phyloP scores from a whole-genome alignment of 129 eudicot species.

The Rutidosis leptorrhynchoides region DNA sequence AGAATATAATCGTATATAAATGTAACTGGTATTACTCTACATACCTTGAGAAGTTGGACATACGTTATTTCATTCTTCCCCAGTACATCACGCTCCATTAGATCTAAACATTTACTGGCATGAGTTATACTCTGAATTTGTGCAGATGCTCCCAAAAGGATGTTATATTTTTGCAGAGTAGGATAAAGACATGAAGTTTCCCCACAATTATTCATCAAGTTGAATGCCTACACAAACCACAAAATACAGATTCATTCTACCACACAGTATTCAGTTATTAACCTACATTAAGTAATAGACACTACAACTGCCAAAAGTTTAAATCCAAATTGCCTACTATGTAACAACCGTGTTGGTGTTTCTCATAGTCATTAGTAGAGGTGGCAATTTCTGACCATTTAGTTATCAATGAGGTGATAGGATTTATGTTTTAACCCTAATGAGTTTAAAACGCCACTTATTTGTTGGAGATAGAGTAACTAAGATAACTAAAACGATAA shows the following conservation, averaged over 20 bases:
- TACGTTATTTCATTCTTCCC: conserved; percentile 77
- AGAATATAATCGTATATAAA: not conserved
- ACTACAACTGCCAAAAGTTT: not conserved
- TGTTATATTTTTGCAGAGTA: conserved; percentile 51
- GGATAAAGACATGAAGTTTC: conserved; percentile 46
- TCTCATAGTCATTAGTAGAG: not conserved
- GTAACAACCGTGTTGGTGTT: not conserved
- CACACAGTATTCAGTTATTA: not conserved
- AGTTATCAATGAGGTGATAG: not conserved
- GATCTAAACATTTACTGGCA: conserved; percentile 57
- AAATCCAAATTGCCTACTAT: not conserved
- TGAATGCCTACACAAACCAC: conserved; percentile 60
- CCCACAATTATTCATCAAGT: conserved; percentile 42
- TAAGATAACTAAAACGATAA: not conserved
- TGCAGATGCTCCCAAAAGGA: conserved; percentile 48
- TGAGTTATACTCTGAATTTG: conserved; percentile 28
- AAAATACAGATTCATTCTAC: not conserved
- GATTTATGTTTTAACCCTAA: not conserved
- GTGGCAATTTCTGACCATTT: not conserved
- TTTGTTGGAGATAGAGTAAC: not conserved
- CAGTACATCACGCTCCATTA: conserved; percentile 68
- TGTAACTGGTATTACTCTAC: conserved; percentile 21
- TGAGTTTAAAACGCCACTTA: not conserved
- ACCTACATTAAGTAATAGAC: not conserved
- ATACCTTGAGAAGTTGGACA: conserved; percentile 73